Conservation (phyloP, 768 basidiomycete genomes). For the Strobilomyces dryophilus region DNA sequence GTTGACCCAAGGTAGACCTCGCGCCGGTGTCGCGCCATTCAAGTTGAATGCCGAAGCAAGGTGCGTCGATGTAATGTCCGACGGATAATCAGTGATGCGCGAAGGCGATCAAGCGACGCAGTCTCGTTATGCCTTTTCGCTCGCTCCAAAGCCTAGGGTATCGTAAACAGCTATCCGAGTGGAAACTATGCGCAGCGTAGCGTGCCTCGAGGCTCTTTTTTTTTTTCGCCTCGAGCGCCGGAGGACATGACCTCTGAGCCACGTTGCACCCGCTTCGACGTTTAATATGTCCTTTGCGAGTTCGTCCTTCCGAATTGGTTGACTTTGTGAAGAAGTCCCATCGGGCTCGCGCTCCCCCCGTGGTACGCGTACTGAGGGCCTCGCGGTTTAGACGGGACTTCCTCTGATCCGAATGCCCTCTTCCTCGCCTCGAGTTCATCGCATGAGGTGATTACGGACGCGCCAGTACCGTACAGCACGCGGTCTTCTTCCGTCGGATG, state of each 20-base stretch:
- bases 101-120: background rate
- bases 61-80: background rate
- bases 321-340: background rate
- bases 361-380: background rate
- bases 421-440: background rate
- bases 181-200: background rate
- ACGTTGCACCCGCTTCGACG: constrained; percentile 1
- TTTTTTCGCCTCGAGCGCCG: constrained; percentile 3
- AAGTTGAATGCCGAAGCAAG: background rate
- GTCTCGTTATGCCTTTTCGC: background rate
- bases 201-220: constrained; percentile 3
- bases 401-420: background rate
- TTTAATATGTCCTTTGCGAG: constrained; percentile 9
- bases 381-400: background rate
- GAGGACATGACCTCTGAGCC: background rate
- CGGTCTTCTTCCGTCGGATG: background rate
- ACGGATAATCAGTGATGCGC: background rate
- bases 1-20: background rate
- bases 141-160: background rate
- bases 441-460: background rate
- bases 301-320: constrained; percentile 1
- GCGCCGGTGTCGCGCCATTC: background rate
- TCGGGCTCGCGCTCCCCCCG: background rate
- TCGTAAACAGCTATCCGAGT: background rate
- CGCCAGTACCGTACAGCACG: background rate